Conservation (phyloP, 2,329 filamentous ascomycete genomes). For the Cordyceps tenuipes region DNA sequence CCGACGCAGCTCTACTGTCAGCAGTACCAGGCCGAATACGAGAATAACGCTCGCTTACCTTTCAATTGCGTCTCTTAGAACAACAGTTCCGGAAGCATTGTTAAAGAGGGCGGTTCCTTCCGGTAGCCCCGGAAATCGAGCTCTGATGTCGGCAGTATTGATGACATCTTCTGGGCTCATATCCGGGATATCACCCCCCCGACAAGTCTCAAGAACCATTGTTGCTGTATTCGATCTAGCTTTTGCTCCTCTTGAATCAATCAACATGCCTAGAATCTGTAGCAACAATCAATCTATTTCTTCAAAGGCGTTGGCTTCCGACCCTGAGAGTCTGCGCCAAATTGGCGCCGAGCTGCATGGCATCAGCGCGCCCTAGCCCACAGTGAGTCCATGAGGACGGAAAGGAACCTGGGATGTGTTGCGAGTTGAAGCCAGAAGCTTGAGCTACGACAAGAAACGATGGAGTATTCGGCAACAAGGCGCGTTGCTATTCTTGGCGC, state of each 20-base stretch:
- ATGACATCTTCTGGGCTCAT: neutral
- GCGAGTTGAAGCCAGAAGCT: too few species aligned
- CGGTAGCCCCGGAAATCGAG: neutral
- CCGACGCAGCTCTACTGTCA: neutral
- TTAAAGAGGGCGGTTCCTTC: neutral
- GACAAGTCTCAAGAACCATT: neutral
- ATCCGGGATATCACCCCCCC: neutral
- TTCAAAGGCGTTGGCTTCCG: neutral
- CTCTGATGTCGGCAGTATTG: neutral
- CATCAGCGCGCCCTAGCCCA: neutral
- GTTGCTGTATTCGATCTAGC: neutral
- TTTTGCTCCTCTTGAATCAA: neutral
- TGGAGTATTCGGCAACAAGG: neutral
- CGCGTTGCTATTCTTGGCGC: neutral
- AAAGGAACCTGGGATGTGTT: neutral
- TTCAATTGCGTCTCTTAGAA: neutral
- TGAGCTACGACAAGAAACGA: neutral
- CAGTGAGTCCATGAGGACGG: neutral
- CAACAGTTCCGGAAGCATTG: slow-evolving; percentile 10
- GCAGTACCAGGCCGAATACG: neutral
- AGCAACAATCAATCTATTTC: neutral
- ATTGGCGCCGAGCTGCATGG: neutral
- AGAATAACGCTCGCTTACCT: neutral
- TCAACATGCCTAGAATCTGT: neutral
- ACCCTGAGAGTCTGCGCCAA: neutral